Evolutionary conservation across 1,284 basidiomycete genomes (phyloP), one percentile per base, ranked within the genome.

Genomic region (Takashimella koratensis): DNA sequence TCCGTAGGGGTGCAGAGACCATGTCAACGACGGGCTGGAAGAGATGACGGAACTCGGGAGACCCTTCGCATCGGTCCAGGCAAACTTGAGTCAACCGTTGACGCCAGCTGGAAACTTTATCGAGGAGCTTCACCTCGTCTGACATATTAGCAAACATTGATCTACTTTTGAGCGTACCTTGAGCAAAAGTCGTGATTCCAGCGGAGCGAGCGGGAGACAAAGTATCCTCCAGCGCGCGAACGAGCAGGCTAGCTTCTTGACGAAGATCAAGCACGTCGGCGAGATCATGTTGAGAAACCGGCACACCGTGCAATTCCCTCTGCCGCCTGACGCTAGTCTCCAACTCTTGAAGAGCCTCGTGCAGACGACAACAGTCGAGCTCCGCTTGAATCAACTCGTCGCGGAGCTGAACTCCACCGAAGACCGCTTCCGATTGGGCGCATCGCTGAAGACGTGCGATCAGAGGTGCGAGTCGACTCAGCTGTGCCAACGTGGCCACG

Each of bases 21-120:
- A 84, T 84, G 16, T 74, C 59, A 20, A 72, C 58, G n/a, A 83
- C 67, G 0, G 84, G 81, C 1, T 58, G 46, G 48, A 84, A 75
- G 49, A 86, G 78, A 57, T 83, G 77, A 12, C 66, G 63, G 10
- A 84, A 63, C 20, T 76, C 73, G n/a, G 79, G 76, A 8, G 80
- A 51, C 1, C 48, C 52, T 16, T 44, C 11, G 19, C 53, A 53
- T 22, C 62, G 56, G 1, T 27, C 36, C n/a, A 46, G 23, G 30
- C 41, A 44, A 1, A 49, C 49, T 5, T 42, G 23, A 24, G 36
- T 22, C 23, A 57, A 27, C 19, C 55, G 51, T 16, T 25, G 6
- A 42, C 56, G 50, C 11, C 63, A 50, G 39, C 44, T 46, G 24
- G 39, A 25, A 1, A 47, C 52, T 11, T 49, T 53, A 19, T 54